Base-by-base conservation (phyloP, 257 asterid genomes). In the Lantana camara region DNA sequence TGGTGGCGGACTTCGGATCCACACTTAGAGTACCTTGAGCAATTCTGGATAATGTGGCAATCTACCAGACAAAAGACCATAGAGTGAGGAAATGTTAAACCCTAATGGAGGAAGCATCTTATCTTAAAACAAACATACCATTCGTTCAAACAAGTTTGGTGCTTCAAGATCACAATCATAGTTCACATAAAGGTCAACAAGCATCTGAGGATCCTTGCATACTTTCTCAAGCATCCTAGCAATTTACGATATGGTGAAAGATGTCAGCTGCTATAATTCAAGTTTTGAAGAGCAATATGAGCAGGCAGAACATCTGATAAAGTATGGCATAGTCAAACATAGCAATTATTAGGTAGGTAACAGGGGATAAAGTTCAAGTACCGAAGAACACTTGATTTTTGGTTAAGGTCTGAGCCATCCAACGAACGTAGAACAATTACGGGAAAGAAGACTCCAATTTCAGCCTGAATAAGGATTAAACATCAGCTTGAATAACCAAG, bases 101-200 rank as follows among this genome's bases (percentile, higher is more conserved):
- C 52, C 35, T 23, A 66, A 29, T 71, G 32, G 66, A 51, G 62
- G 40, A 78, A 56, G 23, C 45, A 37, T 20, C 19, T 50, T 41
- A n/a, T 34, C 63, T 54, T 17, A 48, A 57, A 63, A 65, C 14
- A 58, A 40, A 34, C 83, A 67, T 69, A 90, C 99, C 92, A 80
- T 88, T 69, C 86, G 80, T 70, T 94, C 99, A 83, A 90, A 94
- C 71, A 94, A 82, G 79, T 94, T 94, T 38, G 99, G 95, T 32
- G 98, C 95, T 70, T 90, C 85, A 62, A 94, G 96, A 81, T 90
- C 99, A 84, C 99, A 94, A 68, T 94, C 99, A 74, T 94, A 94
- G 77, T 94, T 94, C 83, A 94, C 96, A 68, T 81, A 94, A 47
- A 94, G 83, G 84, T 90, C 99, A 37, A 94, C 95, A 77, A 94